Evolutionary conservation across 1,284 basidiomycete species (phyloP).

Genomic region (Coriolopsis trogii): DNA sequence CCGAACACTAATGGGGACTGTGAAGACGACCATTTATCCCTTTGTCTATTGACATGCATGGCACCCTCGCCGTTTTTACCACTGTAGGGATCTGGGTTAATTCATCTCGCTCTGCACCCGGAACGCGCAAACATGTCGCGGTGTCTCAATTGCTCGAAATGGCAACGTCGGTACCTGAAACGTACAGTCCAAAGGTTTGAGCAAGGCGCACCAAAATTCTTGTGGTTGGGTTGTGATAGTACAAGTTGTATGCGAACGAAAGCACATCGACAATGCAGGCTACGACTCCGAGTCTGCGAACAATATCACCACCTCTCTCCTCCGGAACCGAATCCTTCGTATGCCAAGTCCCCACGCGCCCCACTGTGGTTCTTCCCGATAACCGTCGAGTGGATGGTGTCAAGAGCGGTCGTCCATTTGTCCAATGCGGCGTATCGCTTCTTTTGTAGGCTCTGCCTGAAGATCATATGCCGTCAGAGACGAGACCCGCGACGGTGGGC

Average conservation of each 20-base stretch:
- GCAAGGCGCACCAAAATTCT: no score
- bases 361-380: constrained; percentile 67
- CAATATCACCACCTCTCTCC: constrained; percentile 18
- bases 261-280: constrained; percentile 10
- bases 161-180: background rate
- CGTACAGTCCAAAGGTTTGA: background rate
- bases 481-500: constrained; percentile 1
- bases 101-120: constrained; percentile 2
- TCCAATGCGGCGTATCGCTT: constrained; percentile 82
- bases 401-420: constrained; percentile 80
- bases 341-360: constrained; percentile 28
- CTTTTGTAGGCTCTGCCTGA: constrained; percentile 81
- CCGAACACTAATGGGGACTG: no score
- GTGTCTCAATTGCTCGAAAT: background rate
- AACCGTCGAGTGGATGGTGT: constrained; percentile 70
- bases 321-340: constrained; percentile 18
- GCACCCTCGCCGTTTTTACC: constrained; percentile 5
- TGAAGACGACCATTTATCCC: background rate
- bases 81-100: constrained; percentile 7
- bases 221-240: no score
- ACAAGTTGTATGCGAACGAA: constrained; percentile 18
- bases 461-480: constrained; percentile 1
- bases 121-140: background rate
- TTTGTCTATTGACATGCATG: constrained; percentile 1
- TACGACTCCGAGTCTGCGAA: constrained; percentile 3